Base-by-base conservation (phyloP, 2,329 filamentous ascomycete genomes). In the Fusarium pininemorale region DNA sequence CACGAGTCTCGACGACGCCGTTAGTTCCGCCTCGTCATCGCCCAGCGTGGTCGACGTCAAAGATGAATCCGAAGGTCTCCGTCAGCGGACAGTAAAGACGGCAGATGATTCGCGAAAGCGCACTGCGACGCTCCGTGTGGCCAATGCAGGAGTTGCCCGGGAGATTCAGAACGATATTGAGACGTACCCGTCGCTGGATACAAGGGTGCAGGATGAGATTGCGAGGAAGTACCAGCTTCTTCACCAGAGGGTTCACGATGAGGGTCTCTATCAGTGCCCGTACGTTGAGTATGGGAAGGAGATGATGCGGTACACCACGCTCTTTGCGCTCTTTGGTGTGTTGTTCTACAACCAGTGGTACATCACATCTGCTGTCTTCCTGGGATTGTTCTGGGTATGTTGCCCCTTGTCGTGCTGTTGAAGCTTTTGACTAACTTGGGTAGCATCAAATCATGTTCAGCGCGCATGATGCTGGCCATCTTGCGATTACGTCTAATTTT, bases 381-480 rank as follows among this genome's bases (percentile, higher is more conserved):
- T 92, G n/a, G 90, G 90, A 7, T 63, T 89, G 20, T 91, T 91
- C 78, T 92, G 90, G 88, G 86, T 88, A 82, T 51, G 63, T 38
- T 5, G 28, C 14, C 7, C 15, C 22, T 20, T 4, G 20, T 3
- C 3, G 10, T 15, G 6, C 4, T n/a, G 50, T 26, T 26, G 18
- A 37, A 20, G 8, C 20, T 5, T 38, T 45, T 48, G 44, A 56
- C 72, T 78, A 62, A 78, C 79, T 50, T 13, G 20, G 48, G 9
- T 72, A 89, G 89, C 90, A 92, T 76, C 90, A 92, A 82, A 88
- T 92, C 82, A 91, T 92, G 88, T 92, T 92, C 80, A 87, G 87
- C 1, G 90, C 90, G 8, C 90, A 92, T 77, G 90, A 92, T 75
- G 90, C 90, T 15, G 90, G 89, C 6, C 90, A 92, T 76, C 84